A percentile compares a stretch with the other conserved stretches of the same genome.
Conservation (phyloP, 768 basidiomycete species). For the Collybiopsis confluens region DNA sequence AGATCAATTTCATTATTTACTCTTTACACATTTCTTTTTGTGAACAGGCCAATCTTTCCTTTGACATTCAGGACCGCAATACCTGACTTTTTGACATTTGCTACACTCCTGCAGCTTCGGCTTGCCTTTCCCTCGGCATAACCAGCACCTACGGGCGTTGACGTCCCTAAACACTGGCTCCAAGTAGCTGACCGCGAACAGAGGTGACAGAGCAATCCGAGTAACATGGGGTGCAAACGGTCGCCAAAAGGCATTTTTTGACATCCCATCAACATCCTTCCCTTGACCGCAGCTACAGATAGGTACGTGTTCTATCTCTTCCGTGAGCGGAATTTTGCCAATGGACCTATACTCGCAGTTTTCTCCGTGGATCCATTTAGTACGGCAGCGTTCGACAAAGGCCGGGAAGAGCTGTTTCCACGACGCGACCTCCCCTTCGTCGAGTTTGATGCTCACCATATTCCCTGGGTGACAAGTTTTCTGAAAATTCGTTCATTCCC, state of each 20-base stretch:
- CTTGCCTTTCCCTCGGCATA: conserved; percentile 26
- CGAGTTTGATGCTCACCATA: conserved; percentile 4
- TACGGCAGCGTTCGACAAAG: conserved; percentile 34
- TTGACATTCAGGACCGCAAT: too few relatives aligned
- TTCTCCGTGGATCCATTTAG: conserved; percentile 29
- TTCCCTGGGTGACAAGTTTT: neutral
- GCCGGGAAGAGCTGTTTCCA: conserved; percentile 40
- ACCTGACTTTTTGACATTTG: conserved; percentile 17
- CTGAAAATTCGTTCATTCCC: conserved; percentile 9
- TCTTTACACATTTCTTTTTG: too few relatives aligned
- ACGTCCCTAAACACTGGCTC: conserved; percentile 28
- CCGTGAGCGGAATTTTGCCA: conserved; percentile 25
- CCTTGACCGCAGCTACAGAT: conserved; percentile 40
- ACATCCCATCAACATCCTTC: conserved; percentile 26
- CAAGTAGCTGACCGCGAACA: conserved; percentile 41
- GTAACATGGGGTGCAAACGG: conserved; percentile 30
- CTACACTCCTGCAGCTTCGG: conserved; percentile 21
- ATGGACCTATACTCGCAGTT: conserved; percentile 32
- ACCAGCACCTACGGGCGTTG: conserved; percentile 19
- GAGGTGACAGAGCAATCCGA: conserved; percentile 34
- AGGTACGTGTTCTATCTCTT: conserved; percentile 24
- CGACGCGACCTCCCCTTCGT: conserved; percentile 22
- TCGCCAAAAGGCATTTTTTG: conserved; percentile 20
- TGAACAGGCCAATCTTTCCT: too few relatives aligned
- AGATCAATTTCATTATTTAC: too few relatives aligned